phyloP scores from a whole-genome alignment of 2,329 filamentous ascomycete genomes.

The Scytalidium sp. region DNA sequence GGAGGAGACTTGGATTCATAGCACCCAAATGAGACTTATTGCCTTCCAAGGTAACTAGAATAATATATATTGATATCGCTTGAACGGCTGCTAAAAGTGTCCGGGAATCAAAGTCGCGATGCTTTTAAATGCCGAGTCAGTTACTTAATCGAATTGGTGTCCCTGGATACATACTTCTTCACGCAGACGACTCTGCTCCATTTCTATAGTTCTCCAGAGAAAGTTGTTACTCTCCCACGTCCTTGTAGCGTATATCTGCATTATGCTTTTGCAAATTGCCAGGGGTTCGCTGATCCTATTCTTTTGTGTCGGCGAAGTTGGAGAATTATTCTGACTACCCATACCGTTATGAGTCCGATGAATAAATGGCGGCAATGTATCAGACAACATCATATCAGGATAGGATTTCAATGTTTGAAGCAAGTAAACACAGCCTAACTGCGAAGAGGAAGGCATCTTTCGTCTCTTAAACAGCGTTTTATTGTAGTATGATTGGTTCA shows the following conservation, averaged over 20 bases:
- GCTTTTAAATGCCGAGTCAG: not conserved
- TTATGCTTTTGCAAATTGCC: constrained; percentile 3
- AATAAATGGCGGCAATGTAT: constrained; percentile 3
- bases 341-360: not conserved
- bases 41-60: constrained; percentile 1
- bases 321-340: not conserved
- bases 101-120: not conserved
- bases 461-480: constrained; percentile 1
- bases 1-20: constrained; percentile 2
- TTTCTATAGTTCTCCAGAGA: constrained; percentile 4
- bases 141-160: not conserved
- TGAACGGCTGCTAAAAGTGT: constrained; percentile 1
- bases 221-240: not conserved
- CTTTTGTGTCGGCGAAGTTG: not conserved
- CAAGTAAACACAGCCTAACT: constrained; percentile 1
- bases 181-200: constrained; percentile 1
- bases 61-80: constrained; percentile 5
- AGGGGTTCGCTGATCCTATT: not conserved
- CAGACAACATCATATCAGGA: constrained; percentile 2
- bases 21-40: not conserved
- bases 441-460: not conserved
- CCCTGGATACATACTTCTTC: not conserved
- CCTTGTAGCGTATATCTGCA: constrained; percentile 1
- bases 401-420: constrained; percentile 4
- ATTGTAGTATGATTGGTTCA: not conserved